Evolutionary conservation across 306 rosid genomes (phyloP), one percentile per base, ranked within the genome.

Genomic region (Alnus rubra): DNA sequence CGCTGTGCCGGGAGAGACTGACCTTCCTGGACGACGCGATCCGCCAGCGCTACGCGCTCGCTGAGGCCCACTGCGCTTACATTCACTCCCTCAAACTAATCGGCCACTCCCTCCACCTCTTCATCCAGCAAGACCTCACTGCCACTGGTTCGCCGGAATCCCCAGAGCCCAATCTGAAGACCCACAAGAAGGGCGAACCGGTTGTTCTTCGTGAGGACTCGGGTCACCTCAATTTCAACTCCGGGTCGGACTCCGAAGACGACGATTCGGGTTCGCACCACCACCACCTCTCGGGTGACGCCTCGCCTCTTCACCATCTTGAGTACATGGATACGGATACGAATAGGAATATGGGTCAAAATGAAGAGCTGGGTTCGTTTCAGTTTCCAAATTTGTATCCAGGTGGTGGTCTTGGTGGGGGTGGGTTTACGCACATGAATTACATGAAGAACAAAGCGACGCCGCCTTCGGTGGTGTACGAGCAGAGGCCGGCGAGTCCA

Each of bases 21-120:
- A 56, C 74, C 18, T 90, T 60, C 54, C 89, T 96, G 0, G 97
- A 96, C 73, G 93, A 90, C 70, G 99, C 99, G 44, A 96, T 93
- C 77, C 88, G 85, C 79, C 93, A 86, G 54, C 88, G 99, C 0
- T 89, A 90, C 59, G 80, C 94, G 1, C 88, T 96, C 1, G 89
- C 99, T 0, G 90, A 94, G 0, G 84, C 98, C 56, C 99, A 96
- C 85, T 0, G 89, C 1, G 89, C 92, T 2, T 96, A 96, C 79
- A 83, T 90, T 59, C 89, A 79, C 76, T 93, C 98, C 12, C 96
- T 96, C 12, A 87, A 62, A 12, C 78, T 77, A 4, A 83, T 93
- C 69, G 99, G 97, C 0, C 86, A 75, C 33, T 96, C 99, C 14
- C 49, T 96, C 1, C 88, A 84, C 55, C n/a, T n/a, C 39, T 96